A percentile compares a stretch with the other conserved stretches of the same genome.
phyloP scores from a whole-genome alignment of 2,329 filamentous ascomycete species.

The Xylaria sp. region DNA sequence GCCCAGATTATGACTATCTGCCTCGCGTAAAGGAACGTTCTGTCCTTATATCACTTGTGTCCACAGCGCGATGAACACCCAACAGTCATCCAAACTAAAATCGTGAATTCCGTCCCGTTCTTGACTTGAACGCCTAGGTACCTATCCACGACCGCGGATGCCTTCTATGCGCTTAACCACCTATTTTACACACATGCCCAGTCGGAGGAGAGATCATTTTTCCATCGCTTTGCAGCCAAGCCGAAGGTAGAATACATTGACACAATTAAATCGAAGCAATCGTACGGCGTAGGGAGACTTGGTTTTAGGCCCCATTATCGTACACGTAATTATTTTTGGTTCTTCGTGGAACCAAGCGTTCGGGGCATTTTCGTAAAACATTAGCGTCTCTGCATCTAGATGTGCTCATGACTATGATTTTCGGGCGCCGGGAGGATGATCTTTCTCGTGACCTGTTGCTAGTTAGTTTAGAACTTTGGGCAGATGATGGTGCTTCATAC shows the following conservation, averaged over 20 bases:
- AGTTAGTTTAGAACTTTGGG: constrained; percentile 26
- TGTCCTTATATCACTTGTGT: background rate
- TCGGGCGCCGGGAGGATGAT: constrained; percentile 26
- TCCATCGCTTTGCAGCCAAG: constrained; percentile 46
- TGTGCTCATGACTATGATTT: constrained; percentile 24
- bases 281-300: constrained; percentile 22
- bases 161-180: constrained; percentile 51
- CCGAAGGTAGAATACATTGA: constrained; percentile 21
- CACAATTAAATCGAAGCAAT: constrained; percentile 25
- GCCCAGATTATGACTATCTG: background rate
- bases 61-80: constrained; percentile 1
- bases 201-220: constrained; percentile 58
- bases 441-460: constrained; percentile 33
- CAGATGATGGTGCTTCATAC: constrained; percentile 58
- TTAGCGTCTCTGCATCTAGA: constrained; percentile 21
- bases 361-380: constrained; percentile 1
- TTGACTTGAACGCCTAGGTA: constrained; percentile 40
- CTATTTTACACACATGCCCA: constrained; percentile 55
- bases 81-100: constrained; percentile 24
- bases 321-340: constrained; percentile 28
- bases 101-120: constrained; percentile 34
- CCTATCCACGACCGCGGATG: constrained; percentile 35
- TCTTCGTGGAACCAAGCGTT: background rate
- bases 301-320: constrained; percentile 32
- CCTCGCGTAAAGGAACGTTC: background rate